These are phyloP conservation scores for Lodderomyces elongisporus DNA, from an alignment of 1,139 yeast genomes.

Conservation along the genomic window DNA sequence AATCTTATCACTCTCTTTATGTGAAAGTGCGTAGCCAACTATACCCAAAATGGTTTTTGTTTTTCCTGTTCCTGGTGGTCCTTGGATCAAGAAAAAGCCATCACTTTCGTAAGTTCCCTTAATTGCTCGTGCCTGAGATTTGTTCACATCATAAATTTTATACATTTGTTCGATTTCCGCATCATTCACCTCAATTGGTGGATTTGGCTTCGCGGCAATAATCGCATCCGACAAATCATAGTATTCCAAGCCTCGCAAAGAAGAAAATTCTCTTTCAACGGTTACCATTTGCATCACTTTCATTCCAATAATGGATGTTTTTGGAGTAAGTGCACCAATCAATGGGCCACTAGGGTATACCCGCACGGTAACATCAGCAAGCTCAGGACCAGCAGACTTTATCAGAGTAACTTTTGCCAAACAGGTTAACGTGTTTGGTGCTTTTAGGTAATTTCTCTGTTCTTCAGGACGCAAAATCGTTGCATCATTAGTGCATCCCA, in stretches of 20 bases:
- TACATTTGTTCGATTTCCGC: conserved; percentile 36
- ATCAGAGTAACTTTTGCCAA: conserved; percentile 75
- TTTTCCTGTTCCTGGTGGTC: conserved; percentile 98
- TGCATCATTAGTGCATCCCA: conserved; percentile 44
- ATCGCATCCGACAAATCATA: conserved; percentile 70
- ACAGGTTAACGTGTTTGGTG: conserved; percentile 41
- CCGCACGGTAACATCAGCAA: conserved; percentile 69
- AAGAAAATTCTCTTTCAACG: conserved; percentile 85
- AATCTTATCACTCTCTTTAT: conserved; percentile 19
- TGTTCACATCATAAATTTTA: conserved; percentile 58
- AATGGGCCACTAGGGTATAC: conserved; percentile 50
- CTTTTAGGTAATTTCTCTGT: conserved; percentile 23
- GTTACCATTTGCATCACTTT: conserved; percentile 84
- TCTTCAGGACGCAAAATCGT: conserved; percentile 10
- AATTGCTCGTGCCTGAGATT: conserved; percentile 88
- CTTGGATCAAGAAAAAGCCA: conserved; percentile 92
- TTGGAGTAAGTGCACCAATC: conserved; percentile 56
- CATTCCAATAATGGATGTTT: conserved; percentile 60
- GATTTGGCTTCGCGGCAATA: conserved; percentile 58
- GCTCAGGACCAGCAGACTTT: conserved; percentile 59
- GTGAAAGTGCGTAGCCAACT: conserved; percentile 65
- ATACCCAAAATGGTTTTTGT: conserved; percentile 94
- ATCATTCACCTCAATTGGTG: conserved; percentile 28
- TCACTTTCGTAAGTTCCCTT: conserved; percentile 58
- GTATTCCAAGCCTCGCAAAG: conserved; percentile 74